phyloP scores from a whole-genome alignment of 2,329 filamentous ascomycete species.

The Ascocoryne sarcoides region DNA sequence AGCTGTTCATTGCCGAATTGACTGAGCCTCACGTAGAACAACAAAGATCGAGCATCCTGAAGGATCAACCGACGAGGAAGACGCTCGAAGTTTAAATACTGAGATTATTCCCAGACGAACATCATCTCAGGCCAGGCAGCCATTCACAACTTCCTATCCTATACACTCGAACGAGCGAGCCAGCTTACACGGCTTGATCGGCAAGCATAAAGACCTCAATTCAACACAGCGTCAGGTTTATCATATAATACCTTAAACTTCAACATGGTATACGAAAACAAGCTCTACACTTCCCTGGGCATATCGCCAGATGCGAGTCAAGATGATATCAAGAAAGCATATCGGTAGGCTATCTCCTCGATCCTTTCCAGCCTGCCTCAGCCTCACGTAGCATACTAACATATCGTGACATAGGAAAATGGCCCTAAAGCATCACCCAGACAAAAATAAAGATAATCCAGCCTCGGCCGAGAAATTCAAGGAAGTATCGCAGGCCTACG shows the following conservation, averaged over 20 bases:
- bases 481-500: constrained; percentile 94
- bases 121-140: too few species aligned
- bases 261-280: constrained; percentile 87
- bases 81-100: constrained; percentile 6
- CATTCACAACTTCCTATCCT: not conserved
- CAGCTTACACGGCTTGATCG: too few species aligned
- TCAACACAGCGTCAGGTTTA: too few species aligned
- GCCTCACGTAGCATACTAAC: constrained; percentile 10
- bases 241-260: not conserved
- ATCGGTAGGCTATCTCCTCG: constrained; percentile 51
- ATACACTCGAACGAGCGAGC: too few species aligned
- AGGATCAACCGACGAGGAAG: constrained; percentile 2
- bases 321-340: constrained; percentile 96
- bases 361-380: not conserved
- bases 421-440: constrained; percentile 86
- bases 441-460: constrained; percentile 94
- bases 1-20: constrained; percentile 11
- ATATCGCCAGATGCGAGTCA: constrained; percentile 73
- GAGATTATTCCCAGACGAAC: too few species aligned
- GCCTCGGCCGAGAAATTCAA: constrained; percentile 90
- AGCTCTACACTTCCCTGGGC: constrained; percentile 81
- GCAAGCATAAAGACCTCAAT: too few species aligned
- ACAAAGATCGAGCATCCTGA: too few species aligned
- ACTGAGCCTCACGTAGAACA: not conserved
- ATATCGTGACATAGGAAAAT: constrained; percentile 52